phyloP scores from a whole-genome alignment of 257 asterid genomes.

The Solanum okadae region DNA sequence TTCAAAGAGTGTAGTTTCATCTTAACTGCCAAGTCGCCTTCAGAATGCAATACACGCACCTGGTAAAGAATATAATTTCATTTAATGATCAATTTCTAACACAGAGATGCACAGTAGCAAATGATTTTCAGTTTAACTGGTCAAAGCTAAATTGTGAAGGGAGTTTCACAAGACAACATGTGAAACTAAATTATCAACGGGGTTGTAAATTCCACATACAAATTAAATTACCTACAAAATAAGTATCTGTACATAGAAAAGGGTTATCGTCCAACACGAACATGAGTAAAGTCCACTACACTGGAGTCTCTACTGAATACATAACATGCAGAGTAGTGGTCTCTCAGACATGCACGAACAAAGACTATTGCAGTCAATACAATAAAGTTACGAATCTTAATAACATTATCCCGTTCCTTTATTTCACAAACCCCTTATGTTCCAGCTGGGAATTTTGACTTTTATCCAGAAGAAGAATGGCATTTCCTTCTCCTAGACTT shows the following conservation, averaged over 20 bases:
- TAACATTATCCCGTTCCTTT: not conserved
- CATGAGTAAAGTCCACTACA: not conserved
- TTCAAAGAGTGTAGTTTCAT: slow-evolving; percentile 88
- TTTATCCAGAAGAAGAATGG: not conserved
- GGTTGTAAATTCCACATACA: not conserved
- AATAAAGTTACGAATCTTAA: not conserved
- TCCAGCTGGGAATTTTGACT: not conserved
- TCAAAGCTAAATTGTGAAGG: not conserved
- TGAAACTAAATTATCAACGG: not conserved
- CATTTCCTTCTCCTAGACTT: not conserved
- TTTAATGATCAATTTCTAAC: not conserved
- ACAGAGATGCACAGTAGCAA: slow-evolving; percentile 3
- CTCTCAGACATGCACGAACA: not conserved
- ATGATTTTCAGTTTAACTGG: not conserved
- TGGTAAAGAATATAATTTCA: slow-evolving; percentile 24
- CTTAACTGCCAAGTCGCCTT: slow-evolving; percentile 67
- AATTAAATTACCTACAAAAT: not conserved
- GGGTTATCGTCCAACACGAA: not conserved
- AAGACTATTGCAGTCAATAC: not conserved
- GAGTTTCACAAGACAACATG: not conserved
- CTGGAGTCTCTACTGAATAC: not conserved
- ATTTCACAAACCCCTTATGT: not conserved
- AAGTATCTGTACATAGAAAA: not conserved
- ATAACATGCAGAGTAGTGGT: not conserved
- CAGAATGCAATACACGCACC: slow-evolving; percentile 74